Base-by-base conservation (phyloP, 305 asterid genomes). In the Fraxinus ornus region DNA sequence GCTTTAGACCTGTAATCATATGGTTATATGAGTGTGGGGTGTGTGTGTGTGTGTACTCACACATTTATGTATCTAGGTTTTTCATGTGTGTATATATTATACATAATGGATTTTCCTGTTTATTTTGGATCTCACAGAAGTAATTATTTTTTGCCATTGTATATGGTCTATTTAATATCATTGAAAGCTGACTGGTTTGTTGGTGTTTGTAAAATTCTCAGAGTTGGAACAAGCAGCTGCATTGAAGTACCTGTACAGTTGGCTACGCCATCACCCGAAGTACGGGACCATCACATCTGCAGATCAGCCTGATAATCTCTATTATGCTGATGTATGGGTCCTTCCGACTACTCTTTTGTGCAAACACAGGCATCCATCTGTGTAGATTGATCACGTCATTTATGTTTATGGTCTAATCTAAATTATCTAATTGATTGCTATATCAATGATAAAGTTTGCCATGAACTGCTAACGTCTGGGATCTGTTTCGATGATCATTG, bases 151-250 rank as follows among this genome's bases (percentile, higher is more conserved):
- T 64, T 22, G 4, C 68, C 28, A 7, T 57, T 57, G 68, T 77
- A 32, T 26, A 32, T 21, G 68, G 57, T 79, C 35, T 39, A 32
- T 71, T 75, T 74, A 74, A 33, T 55, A 80, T 73, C 36, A 60
- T 17, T 78, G 41, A 73, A 49, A 26, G 81, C 55, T 35, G 71
- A 76, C 32, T 41, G 44, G 41, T 70, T 52, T 35, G 52, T 49
- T 80, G 76, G 15, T 78, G 68, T 86, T 86, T 74, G 47, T 66
- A 35, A 82, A 80, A 72, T 89, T 77, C 80, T 79, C 97, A 97
- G 99, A 97, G 90, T 88, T 95, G 93, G 99, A 97, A 82, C 99
- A 95, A 90, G 92, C 95, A 75, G 93, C 97, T 77, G 98, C 99
- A 19, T 88, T 97, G 80, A 93, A 93, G 90, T 94, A 93, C 88